phyloP scores from a whole-genome alignment of 1,284 basidiomycete genomes.

The Ustilago lituana region DNA sequence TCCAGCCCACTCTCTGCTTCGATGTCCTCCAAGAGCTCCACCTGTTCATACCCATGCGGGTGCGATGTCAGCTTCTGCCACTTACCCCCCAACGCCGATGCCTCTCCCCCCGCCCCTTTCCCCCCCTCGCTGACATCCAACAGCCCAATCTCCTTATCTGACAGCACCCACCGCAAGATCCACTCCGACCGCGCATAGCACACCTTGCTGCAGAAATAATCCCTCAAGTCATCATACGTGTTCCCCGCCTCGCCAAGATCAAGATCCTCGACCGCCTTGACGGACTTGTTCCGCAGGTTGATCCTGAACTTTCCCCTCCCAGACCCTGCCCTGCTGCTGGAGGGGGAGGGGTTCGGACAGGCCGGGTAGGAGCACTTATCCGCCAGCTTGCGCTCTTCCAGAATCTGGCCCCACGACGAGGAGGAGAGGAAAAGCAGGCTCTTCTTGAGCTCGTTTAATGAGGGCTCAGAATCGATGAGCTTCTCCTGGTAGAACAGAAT shows the following conservation, averaged over 20 bases:
- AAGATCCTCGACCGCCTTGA: slow-evolving; percentile 17
- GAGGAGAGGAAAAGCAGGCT: slow-evolving; percentile 17
- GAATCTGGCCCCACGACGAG: slow-evolving; percentile 34
- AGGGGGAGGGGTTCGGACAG: slow-evolving; percentile 17
- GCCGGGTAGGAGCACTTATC: slow-evolving; percentile 30
- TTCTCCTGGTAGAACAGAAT: slow-evolving; percentile 32
- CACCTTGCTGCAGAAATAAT: slow-evolving; percentile 23
- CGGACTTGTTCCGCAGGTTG: slow-evolving; percentile 16
- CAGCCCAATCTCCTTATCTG: slow-evolving; percentile 23
- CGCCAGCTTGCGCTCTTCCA: slow-evolving; percentile 35
- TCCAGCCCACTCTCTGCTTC: slow-evolving; percentile 17
- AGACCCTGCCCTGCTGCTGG: neutral
- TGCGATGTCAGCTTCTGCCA: slow-evolving; percentile 84
- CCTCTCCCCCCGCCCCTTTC: neutral
- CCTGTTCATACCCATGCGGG: slow-evolving; percentile 77
- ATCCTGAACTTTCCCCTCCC: slow-evolving; percentile 18
- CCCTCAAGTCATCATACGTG: slow-evolving; percentile 25
- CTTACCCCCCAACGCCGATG: slow-evolving; percentile 74
- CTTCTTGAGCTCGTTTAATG: slow-evolving; percentile 15
- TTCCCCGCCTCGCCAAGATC: slow-evolving; percentile 30
- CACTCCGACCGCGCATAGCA: slow-evolving; percentile 43
- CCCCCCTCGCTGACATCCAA: slow-evolving; percentile 69
- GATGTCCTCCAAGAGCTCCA: slow-evolving; percentile 47
- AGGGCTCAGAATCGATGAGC: slow-evolving; percentile 17
- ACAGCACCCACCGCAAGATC: slow-evolving; percentile 41